Evolutionary conservation across 495 filamentous ascomycete species (phyloP).

Genomic region (Podospora comata): DNA sequence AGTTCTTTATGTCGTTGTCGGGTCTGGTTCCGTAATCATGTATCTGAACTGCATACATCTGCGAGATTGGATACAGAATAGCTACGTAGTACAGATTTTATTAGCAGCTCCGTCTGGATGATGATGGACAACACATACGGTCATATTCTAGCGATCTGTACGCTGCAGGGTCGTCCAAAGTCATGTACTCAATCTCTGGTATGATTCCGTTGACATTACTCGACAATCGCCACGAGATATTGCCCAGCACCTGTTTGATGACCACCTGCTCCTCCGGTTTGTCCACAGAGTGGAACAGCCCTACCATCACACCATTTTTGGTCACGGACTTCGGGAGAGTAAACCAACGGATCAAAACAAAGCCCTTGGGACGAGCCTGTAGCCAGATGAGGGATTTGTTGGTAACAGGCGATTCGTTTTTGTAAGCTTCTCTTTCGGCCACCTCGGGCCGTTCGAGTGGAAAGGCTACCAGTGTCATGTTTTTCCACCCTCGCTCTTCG

Average conservation of each 20-base stretch:
- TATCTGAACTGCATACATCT: constrained; percentile 13
- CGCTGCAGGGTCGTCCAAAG: background rate
- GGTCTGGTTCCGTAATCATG: constrained; percentile 4
- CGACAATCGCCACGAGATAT: background rate
- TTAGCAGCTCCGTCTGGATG: background rate
- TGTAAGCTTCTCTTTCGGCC: background rate
- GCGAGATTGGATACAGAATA: background rate
- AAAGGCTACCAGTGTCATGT: background rate
- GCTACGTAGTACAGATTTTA: background rate
- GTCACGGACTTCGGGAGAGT: background rate
- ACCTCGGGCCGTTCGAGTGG: background rate
- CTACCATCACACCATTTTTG: background rate
- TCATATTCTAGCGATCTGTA: background rate
- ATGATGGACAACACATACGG: background rate
- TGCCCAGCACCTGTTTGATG: constrained; percentile 9
- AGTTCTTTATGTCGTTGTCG: background rate
- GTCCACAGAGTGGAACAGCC: constrained; percentile 14
- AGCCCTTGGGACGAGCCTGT: background rate
- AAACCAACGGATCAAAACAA: background rate
- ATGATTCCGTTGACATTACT: background rate
- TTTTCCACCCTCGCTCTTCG: background rate
- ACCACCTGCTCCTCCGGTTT: constrained; percentile 15
- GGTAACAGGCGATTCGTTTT: background rate
- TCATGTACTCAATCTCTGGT: background rate
- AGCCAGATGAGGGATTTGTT: background rate